phyloP scores from a whole-genome alignment of 441 rosid genomes.

The Dalechampia spathulata region DNA sequence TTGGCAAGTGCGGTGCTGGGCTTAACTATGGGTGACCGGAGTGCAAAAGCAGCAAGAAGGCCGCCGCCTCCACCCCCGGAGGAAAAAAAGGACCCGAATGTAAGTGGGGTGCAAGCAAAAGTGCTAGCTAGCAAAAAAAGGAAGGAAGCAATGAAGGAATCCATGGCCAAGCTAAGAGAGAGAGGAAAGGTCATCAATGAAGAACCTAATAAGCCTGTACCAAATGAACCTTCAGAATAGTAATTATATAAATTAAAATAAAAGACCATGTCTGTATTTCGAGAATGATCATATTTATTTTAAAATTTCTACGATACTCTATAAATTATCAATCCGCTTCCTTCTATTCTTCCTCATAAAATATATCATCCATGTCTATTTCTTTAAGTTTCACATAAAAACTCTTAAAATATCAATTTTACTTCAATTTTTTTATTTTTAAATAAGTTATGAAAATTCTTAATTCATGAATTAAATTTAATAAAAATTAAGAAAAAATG shows the following conservation, averaged over 20 bases:
- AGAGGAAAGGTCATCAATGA: conserved; percentile 37
- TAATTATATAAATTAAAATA: neutral
- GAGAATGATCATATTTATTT: too few species aligned
- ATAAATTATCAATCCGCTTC: too few species aligned
- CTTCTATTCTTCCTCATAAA: too few species aligned
- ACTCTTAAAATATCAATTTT: too few species aligned
- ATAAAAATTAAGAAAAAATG: too few species aligned
- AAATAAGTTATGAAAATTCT: too few species aligned
- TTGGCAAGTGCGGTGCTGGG: conserved; percentile 39
- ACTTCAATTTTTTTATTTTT: too few species aligned
- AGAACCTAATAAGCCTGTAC: neutral
- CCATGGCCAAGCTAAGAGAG: conserved; percentile 58
- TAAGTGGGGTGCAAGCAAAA: conserved; percentile 74
- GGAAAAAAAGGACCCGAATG: conserved; percentile 67
- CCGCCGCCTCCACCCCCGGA: conserved; percentile 50
- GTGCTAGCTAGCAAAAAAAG: conserved; percentile 85
- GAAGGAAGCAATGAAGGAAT: conserved; percentile 75
- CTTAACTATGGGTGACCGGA: conserved; percentile 26
- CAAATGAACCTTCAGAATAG: neutral
- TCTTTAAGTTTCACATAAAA: too few species aligned
- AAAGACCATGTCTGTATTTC: too few species aligned
- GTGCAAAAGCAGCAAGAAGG: conserved; percentile 57
- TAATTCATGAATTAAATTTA: too few species aligned
- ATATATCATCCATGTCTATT: too few species aligned
- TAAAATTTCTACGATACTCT: too few species aligned